A percentile compares a stretch with the other conserved stretches of the same genome.
phyloP scores from a whole-genome alignment of 805 yeast species.

The Candida succiphila region DNA sequence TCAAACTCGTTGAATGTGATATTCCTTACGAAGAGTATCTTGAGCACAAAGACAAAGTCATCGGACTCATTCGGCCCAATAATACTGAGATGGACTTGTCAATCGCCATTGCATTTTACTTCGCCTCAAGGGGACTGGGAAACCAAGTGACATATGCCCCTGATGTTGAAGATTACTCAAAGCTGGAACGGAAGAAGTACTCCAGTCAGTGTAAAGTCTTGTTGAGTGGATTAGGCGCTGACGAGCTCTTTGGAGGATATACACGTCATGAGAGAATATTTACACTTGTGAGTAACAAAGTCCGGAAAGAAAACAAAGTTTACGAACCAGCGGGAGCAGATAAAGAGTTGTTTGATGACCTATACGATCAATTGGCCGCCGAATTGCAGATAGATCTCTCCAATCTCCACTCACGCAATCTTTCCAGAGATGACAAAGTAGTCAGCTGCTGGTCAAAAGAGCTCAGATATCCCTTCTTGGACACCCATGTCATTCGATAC shows the following conservation, averaged over 20 bases:
- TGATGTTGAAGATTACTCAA: conserved; percentile 4
- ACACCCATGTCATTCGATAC: conserved; percentile 43
- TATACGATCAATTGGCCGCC: conserved; percentile 32
- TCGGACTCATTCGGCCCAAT: conserved; percentile 68
- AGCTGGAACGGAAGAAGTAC: conserved; percentile 22
- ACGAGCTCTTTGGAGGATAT: conserved; percentile 94
- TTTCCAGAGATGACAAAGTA: conserved; percentile 89
- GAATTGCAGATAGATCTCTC: conserved; percentile 66
- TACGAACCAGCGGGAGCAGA: conserved; percentile 11
- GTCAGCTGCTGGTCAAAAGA: conserved; percentile 84
- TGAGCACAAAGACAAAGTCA: conserved; percentile 38
- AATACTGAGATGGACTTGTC: conserved; percentile 92
- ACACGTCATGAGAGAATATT: conserved; percentile 64
- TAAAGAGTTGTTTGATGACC: conserved; percentile 5
- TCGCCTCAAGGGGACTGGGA: conserved; percentile 64
- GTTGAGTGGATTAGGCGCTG: conserved; percentile 93
- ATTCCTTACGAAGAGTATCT: conserved; percentile 63
- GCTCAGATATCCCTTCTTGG: conserved; percentile 78
- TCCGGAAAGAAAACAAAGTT: conserved; percentile 9
- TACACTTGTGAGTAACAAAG: conserved; percentile 19
- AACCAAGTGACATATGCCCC: conserved; percentile 11
- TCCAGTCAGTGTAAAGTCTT: conserved; percentile 55
- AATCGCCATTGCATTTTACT: conserved; percentile 90
- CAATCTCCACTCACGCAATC: conserved; percentile 67
- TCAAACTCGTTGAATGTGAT: conserved; percentile 58